Base-by-base conservation (phyloP, 306 rosid genomes). In the Cucumis sativus region DNA sequence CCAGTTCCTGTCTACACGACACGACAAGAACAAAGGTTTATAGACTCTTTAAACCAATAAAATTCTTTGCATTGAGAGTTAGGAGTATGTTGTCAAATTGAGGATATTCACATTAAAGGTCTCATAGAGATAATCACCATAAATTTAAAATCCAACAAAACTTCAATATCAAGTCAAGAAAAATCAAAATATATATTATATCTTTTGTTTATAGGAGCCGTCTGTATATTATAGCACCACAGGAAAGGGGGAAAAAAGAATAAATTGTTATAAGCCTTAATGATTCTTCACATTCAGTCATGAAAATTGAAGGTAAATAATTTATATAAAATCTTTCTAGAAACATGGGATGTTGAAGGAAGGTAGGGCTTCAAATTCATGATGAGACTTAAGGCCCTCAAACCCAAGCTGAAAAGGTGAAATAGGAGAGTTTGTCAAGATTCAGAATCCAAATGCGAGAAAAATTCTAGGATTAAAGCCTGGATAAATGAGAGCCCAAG, bases 1-100 rank as follows among this genome's bases (percentile, higher is more conserved):
- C 98, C 98, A 7, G 80, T 83, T 88, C 98, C 98, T 0, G 97
- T 88, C 98, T 94, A 86, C 81, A 80, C 78, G 45, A 61, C 73
- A 80, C 78, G 45, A 61, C 73, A 80, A 52, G 54, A 47, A 68
- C 7, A 83, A 40, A 16, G 15, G 60, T 47, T 54, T 47, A 43
- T 41, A 20, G 15, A 64, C 21, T 43, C 51, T 39, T n/a, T 17
- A 39, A 41, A 11, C 56, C 18, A 12, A 68, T 10, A 33, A 67
- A 18, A 21, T 10, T 33, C 5, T 33, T 41, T n/a, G 18, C 54
- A 40, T 64, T n/a, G 14, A 23, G 65, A 60, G 5, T 60, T 60
- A 60, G 37, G 74, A 41, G 74, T 41, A 68, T 18, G 20, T 40
- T 18, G 20, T 68, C 30, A 68, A 39, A 66, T 35, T 66, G 49